Conservation (phyloP, 2,329 filamentous ascomycete species). For the Talaromyces sp. region DNA sequence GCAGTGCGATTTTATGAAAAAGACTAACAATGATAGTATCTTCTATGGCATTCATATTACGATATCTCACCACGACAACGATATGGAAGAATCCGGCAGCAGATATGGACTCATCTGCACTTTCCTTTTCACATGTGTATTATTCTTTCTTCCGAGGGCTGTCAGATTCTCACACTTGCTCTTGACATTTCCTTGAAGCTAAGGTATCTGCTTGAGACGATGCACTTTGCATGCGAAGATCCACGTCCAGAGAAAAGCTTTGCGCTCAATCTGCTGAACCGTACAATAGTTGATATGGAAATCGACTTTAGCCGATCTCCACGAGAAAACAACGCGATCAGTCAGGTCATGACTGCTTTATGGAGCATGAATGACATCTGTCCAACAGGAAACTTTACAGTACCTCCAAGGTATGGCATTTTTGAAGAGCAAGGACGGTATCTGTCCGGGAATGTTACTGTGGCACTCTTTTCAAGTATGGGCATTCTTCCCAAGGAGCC, state of each 20-base stretch:
- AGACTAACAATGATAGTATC: constrained; percentile 29
- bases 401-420: constrained; percentile 15
- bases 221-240: constrained; percentile 36
- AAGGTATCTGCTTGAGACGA: constrained; percentile 33
- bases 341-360: constrained; percentile 26
- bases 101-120: constrained; percentile 49
- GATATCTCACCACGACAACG: constrained; percentile 49
- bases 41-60: constrained; percentile 61
- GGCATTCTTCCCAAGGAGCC: constrained; percentile 28
- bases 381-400: constrained; percentile 14
- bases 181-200: constrained; percentile 40
- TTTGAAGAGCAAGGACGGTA: constrained; percentile 25
- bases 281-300: constrained; percentile 36
- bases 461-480: constrained; percentile 37
- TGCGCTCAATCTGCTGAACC: constrained; percentile 29
- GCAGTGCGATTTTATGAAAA: too few relatives aligned
- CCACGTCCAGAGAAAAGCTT: constrained; percentile 22
- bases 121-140: constrained; percentile 61
- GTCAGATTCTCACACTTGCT: constrained; percentile 51
- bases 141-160: constrained; percentile 60
- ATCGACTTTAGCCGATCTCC: constrained; percentile 31
- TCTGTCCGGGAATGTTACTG: constrained; percentile 36
- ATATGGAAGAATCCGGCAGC: constrained; percentile 53
- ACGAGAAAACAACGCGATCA: constrained; percentile 28
- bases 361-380: constrained; percentile 25